Conservation (phyloP, 768 basidiomycete species). For the Boletus sp. region DNA sequence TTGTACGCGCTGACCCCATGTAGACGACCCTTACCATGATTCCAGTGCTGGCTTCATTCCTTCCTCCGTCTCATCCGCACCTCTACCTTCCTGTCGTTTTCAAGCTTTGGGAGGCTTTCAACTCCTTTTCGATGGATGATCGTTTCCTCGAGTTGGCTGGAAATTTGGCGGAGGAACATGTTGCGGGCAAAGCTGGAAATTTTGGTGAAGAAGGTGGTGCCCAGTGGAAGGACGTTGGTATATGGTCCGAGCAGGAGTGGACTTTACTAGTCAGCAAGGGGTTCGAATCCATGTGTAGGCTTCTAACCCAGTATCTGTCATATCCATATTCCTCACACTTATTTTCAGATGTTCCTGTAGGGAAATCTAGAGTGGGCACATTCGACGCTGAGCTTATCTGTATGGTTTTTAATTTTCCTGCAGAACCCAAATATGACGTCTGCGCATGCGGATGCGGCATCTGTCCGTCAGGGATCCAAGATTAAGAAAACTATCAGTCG, state of each 20-base stretch:
- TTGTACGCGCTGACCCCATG: conserved; percentile 4
- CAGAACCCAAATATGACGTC: conserved; percentile 66
- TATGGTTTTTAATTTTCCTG: background rate
- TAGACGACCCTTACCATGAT: conserved; percentile 70
- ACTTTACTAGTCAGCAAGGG: conserved; percentile 78
- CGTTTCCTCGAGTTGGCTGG: conserved; percentile 70
- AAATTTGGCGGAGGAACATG: conserved; percentile 67
- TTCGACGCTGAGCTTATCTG: background rate
- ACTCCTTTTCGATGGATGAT: conserved; percentile 71
- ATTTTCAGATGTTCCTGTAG: conserved; percentile 44
- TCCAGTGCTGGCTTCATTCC: conserved; percentile 73
- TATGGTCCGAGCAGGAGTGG: conserved; percentile 86
- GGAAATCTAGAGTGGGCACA: conserved; percentile 53
- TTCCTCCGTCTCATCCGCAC: conserved; percentile 63
- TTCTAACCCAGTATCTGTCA: background rate
- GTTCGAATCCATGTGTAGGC: conserved; percentile 70
- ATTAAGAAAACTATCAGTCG: conserved; percentile 71
- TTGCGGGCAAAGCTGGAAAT: conserved; percentile 55
- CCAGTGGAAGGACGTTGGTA: conserved; percentile 80
- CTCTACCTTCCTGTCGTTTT: conserved; percentile 71
- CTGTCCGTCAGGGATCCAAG: conserved; percentile 51
- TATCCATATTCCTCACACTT: conserved; percentile 37
- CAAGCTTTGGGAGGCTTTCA: conserved; percentile 76
- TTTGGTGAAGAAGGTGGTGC: conserved; percentile 54
- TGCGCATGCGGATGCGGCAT: conserved; percentile 62